phyloP scores from a whole-genome alignment of 2,329 filamentous ascomycete species.

The Fusarium sp. region DNA sequence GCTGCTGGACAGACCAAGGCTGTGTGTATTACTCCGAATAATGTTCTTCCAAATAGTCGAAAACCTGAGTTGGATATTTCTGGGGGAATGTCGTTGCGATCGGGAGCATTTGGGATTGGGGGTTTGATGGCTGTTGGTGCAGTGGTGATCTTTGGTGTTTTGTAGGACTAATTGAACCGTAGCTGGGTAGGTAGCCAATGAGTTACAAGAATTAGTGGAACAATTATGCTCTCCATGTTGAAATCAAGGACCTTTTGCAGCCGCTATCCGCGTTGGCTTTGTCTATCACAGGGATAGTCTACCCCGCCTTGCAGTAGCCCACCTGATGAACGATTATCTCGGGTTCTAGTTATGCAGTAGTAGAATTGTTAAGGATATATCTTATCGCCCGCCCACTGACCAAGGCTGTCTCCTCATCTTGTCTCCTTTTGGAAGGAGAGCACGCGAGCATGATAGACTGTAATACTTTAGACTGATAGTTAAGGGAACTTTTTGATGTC shows the following conservation, averaged over 20 bases:
- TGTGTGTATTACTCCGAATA: not conserved
- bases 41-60: not conserved
- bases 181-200: not conserved
- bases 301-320: not conserved
- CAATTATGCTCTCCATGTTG: not conserved
- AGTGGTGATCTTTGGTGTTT: not conserved
- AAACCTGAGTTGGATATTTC: not conserved
- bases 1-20: not conserved
- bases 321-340: not conserved
- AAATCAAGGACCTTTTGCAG: conserved; percentile 1
- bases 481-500: conserved; percentile 28
- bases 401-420: too few relatives aligned
- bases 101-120: not conserved
- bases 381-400: too few relatives aligned
- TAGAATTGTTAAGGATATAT: rapidly evolving
- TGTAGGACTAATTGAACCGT: not conserved
- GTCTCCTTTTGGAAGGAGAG: conserved; percentile 33
- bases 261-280: too few relatives aligned
- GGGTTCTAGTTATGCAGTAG: rapidly evolving
- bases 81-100: not conserved
- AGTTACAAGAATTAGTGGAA: not conserved
- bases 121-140: not conserved
- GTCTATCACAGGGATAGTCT: not conserved
- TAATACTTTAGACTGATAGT: conserved; percentile 5
- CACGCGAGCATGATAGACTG: conserved; percentile 13